A percentile compares a stretch with the other conserved stretches of the same genome.
phyloP scores from a whole-genome alignment of 305 asterid genomes.

The Fraxinus dipetala region DNA sequence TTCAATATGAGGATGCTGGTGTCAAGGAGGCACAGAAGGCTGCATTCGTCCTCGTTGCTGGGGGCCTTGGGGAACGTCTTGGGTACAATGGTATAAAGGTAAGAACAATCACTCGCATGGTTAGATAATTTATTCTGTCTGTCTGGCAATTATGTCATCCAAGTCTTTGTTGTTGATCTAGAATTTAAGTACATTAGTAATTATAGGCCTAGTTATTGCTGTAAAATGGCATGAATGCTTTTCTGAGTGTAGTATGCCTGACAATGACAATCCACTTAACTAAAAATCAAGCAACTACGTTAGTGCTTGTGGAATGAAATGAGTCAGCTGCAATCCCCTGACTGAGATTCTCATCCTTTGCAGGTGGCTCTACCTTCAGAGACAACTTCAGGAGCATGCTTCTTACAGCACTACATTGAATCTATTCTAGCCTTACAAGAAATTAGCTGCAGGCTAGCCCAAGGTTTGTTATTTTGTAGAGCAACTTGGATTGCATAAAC shows the following conservation, averaged over 20 bases:
- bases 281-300: not conserved
- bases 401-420: conserved; percentile 82
- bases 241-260: not conserved
- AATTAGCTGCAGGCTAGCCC: conserved; percentile 61
- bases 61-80: conserved; percentile 99
- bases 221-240: conserved; percentile 9
- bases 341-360: conserved; percentile 28
- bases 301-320: conserved; percentile 19
- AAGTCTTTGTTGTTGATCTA: conserved; percentile 13
- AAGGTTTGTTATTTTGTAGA: conserved; percentile 50
- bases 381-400: conserved; percentile 79
- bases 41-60: conserved; percentile 98
- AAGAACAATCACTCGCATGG: conserved; percentile 7
- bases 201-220: not conserved
- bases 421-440: conserved; percentile 89
- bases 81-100: conserved; percentile 99
- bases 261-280: not conserved
- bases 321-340: conserved; percentile 23
- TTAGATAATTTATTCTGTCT: not conserved
- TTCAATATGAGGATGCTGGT: conserved; percentile 77
- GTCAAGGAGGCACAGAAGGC: conserved; percentile 81
- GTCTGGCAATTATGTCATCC: not conserved
- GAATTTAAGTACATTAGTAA: not conserved
- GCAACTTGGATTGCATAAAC: conserved; percentile 19
- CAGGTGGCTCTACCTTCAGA: conserved; percentile 96